A percentile compares a stretch with the other conserved stretches of the same genome.
These are phyloP conservation scores for Myriangium duriaei DNA, from an alignment of 2,329 filamentous ascomycete genomes.

Conservation along the genomic window DNA sequence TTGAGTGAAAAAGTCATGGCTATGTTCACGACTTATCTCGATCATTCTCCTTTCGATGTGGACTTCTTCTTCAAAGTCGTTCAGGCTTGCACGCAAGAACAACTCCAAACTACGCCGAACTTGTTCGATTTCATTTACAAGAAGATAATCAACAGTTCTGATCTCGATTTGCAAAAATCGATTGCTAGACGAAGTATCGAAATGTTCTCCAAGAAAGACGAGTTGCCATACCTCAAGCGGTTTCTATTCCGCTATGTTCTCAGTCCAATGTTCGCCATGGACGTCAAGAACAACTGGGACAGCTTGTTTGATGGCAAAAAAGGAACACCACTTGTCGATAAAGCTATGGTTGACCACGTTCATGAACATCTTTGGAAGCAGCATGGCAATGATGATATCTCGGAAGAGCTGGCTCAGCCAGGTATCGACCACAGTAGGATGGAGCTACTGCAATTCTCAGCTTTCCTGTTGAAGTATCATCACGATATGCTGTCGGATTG, in stretches of 20 bases:
- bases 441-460: constrained; percentile 89
- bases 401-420: constrained; percentile 70
- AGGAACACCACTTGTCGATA: constrained; percentile 67
- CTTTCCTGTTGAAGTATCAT: constrained; percentile 91
- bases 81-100: constrained; percentile 69
- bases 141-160: constrained; percentile 70
- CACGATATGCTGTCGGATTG: constrained; percentile 76
- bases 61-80: constrained; percentile 78
- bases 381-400: constrained; percentile 60
- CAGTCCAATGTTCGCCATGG: constrained; percentile 93
- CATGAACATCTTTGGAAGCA: constrained; percentile 91
- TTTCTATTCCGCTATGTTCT: constrained; percentile 86
- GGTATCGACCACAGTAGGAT: constrained; percentile 93
- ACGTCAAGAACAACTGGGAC: constrained; percentile 75
- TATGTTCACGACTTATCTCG: constrained; percentile 70
- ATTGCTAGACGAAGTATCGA: constrained; percentile 79
- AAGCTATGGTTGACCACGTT: constrained; percentile 74
- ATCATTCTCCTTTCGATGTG: constrained; percentile 41
- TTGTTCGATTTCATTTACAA: constrained; percentile 76
- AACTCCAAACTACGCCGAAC: constrained; percentile 63
- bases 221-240: constrained; percentile 80
- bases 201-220: constrained; percentile 65
- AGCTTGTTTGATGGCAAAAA: constrained; percentile 37
- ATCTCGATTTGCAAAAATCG: constrained; percentile 72
- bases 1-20: constrained; percentile 77